Conservation (phyloP, 805 yeast genomes). For the Kluyveromyces siamensis region DNA sequence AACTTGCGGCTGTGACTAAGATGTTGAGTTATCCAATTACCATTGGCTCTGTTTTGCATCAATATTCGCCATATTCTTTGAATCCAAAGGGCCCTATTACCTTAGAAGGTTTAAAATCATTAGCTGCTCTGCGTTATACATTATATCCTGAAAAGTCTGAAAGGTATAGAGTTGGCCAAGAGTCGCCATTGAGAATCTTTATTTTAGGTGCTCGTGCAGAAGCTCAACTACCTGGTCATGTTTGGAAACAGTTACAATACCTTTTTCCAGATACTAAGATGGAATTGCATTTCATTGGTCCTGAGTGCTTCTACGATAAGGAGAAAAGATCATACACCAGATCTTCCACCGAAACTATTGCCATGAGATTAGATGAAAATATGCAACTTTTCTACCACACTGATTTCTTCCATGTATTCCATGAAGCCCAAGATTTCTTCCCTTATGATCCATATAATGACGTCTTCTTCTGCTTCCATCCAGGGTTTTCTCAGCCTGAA, state of each 20-base stretch:
- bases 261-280: conserved; percentile 75
- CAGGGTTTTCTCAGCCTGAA: conserved; percentile 83
- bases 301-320: conserved; percentile 77
- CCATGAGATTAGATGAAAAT: conserved; percentile 64
- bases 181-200: conserved; percentile 83
- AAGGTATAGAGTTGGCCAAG: conserved; percentile 46
- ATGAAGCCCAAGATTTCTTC: conserved; percentile 88
- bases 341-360: conserved; percentile 52
- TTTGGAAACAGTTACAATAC: conserved; percentile 88
- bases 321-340: conserved; percentile 52
- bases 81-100: conserved; percentile 83
- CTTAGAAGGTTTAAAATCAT: conserved; percentile 84
- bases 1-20: conserved; percentile 90
- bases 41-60: conserved; percentile 73
- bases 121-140: conserved; percentile 88
- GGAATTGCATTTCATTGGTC: conserved; percentile 90
- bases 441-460: conserved; percentile 97
- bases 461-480: conserved; percentile 88
- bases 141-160: conserved; percentile 51
- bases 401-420: conserved; percentile 81
- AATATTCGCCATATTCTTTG: conserved; percentile 73
- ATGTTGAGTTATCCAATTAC: conserved; percentile 91
- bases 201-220: conserved; percentile 89
- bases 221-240: conserved; percentile 85
- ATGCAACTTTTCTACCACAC: conserved; percentile 77